Percentiles rank a stretch among this genome's conserved stretches.
phyloP scores from a whole-genome alignment of 345 rosid species.

The Geranium brycei region DNA sequence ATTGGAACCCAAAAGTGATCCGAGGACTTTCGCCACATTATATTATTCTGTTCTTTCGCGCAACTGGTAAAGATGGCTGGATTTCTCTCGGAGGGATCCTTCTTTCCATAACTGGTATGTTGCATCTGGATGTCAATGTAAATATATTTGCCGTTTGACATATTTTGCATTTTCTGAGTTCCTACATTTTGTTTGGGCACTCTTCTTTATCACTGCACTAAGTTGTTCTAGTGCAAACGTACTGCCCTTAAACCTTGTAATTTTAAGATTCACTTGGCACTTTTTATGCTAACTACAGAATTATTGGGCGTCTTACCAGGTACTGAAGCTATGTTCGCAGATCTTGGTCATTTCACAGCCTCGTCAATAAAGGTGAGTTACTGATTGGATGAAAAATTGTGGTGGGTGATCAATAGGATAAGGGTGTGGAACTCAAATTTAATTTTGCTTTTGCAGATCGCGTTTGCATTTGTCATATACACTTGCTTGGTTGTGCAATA shows the following conservation, averaged over 20 bases:
- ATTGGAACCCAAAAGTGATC: constrained; percentile 69
- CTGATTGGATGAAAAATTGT: neutral
- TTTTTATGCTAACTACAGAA: no score
- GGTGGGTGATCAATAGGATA: neutral
- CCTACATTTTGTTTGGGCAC: neutral
- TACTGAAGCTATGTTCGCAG: constrained; percentile 92
- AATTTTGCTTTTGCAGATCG: constrained; percentile 41
- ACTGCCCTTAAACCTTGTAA: neutral
- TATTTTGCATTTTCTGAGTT: neutral
- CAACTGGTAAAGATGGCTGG: constrained; percentile 81
- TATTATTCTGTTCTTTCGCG: constrained; percentile 52
- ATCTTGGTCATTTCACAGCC: constrained; percentile 92
- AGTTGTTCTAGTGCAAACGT: no score
- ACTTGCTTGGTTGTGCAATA: constrained; percentile 93
- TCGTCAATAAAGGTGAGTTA: constrained; percentile 58
- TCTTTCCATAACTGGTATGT: constrained; percentile 74
- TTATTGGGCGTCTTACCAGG: constrained; percentile 40
- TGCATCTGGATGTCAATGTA: constrained; percentile 6
- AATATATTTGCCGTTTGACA: no score
- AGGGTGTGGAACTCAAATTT: neutral
- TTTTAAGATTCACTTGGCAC: neutral
- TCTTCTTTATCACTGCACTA: neutral
- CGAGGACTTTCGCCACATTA: constrained; percentile 66
- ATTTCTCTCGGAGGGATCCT: constrained; percentile 91
- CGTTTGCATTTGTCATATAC: constrained; percentile 58